Base-by-base conservation (phyloP, 148 eudicot species). In the Camellia lanceoleosa region DNA sequence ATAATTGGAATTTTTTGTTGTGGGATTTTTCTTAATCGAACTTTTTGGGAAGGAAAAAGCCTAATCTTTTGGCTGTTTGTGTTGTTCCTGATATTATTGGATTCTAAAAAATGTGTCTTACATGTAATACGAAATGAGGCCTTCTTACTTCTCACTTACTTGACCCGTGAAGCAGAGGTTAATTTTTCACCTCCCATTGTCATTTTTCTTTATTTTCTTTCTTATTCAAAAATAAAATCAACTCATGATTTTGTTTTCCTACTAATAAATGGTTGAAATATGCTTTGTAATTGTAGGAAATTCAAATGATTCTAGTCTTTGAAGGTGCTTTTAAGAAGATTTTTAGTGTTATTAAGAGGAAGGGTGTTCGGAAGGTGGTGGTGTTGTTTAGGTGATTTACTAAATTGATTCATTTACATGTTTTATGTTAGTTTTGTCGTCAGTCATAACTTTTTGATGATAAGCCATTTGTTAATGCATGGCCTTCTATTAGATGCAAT, bases 301-400 rank as follows among this genome's bases (percentile, higher is more conserved):
- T 96, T 84, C 99, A 96, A 92, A 96, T 93, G 87, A 96, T 96
- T 77, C 87, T 96, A 80, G 99, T 96, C 75, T 96, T 93, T 84
- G 99, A 96, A 87, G 94, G 97, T 84, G 99, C 95, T 83, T 96
- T 92, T 86, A 97, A 96, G 88, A 96, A 96, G 92, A 92, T 93
- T 62, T 93, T 96, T 84, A 89, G 97, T 83, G 90, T 96, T 80
- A 90, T 94, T 59, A 92, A 87, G 99, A 96, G 86, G 99, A 96
- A 87, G 99, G 99, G 38, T 95, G 95, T 74, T 96, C 97, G 61
- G 99, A 96, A 73, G 99, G 99, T 38, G 99, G 99, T 54, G 99
- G 94, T 18, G 97, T 96, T 83, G 99, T 96, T 84, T 98, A 96
- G 99, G 99, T 92, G 64, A 78, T 79, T 83, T 73, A 41, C 20